A percentile compares a stretch with the other conserved stretches of the same genome.
phyloP scores from a whole-genome alignment of 306 rosid species.

The Trifolium dubium region DNA sequence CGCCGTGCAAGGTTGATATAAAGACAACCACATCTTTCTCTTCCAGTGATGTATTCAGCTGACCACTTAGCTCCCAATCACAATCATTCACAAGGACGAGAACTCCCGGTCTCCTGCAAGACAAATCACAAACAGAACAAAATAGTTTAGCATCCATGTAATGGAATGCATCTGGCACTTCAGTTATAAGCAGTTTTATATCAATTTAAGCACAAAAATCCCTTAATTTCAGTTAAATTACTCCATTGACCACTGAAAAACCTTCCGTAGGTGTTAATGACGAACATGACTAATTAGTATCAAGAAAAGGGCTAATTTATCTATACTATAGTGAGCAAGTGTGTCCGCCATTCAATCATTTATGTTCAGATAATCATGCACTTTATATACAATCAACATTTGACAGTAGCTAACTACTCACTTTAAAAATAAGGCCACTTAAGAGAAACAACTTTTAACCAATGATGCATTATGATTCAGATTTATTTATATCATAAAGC shows the following conservation, averaged over 20 bases:
- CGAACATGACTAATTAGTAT: slow-evolving; percentile 15
- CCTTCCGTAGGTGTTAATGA: neutral
- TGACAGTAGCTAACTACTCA: neutral
- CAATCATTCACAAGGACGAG: slow-evolving; percentile 93
- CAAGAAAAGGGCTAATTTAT: neutral
- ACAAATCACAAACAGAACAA: slow-evolving; percentile 23
- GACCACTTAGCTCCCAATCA: slow-evolving; percentile 97
- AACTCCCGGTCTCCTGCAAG: slow-evolving; percentile 93
- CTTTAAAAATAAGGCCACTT: neutral
- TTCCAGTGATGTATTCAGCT: slow-evolving; percentile 74
- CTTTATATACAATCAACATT: neutral
- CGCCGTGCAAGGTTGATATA: slow-evolving; percentile 94
- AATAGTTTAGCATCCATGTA: neutral
- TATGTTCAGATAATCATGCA: neutral
- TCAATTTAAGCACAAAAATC: slow-evolving; percentile 24
- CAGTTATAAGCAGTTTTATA: neutral
- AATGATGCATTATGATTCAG: slow-evolving; percentile 23
- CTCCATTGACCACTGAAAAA: neutral
- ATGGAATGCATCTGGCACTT: neutral
- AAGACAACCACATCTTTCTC: slow-evolving; percentile 91
- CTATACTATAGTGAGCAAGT: neutral
- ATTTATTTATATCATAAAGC: slow-evolving; percentile 38
- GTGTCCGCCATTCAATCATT: slow-evolving; percentile 6
- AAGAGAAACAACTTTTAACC: slow-evolving; percentile 4
- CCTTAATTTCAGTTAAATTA: slow-evolving; percentile 6